Evolutionary conservation across 495 filamentous ascomycete species (phyloP), one percentile per base, ranked within the genome.

Genomic region (Rhizodiscina lignyota): DNA sequence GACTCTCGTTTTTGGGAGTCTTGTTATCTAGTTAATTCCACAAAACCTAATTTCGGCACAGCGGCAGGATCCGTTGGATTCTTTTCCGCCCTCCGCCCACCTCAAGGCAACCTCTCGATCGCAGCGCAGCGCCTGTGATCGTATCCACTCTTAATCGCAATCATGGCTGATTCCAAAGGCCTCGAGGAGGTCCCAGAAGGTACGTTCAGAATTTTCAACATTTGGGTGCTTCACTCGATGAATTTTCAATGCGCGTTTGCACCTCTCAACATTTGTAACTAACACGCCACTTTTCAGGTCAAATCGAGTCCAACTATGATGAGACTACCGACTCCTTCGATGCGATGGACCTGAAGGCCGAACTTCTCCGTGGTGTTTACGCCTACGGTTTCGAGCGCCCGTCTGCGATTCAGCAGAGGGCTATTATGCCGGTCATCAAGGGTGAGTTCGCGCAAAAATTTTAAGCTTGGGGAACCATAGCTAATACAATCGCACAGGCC

Each of bases 261-360:
- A 8, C 24, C 24, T 21, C 34, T 32, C n/a, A 2, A n/a, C n/a
- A n/a, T n/a, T n/a, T n/a, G n/a, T 40, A 18, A 44, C 45, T 49
- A 39, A 51, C 40, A 3, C 18, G 16, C 21, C 11, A 35, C 33
- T 30, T 33, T 52, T 54, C 63, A 92, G 91, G 81, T 57, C 81
- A 86, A 67, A 96, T 99, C 68, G 89, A 96, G 68, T 94, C 86
- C 53, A 99, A 96, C 81, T 99, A 99, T 66, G 89, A 99, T 74
- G 91, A 99, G 73, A 83, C 87, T 51, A 89, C 86, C 59, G 89
- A 99, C 63, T 92, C 85, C 39, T 97, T 97, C 62, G 89, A 97
- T 64, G 70, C 84, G 43, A 97, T 97, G 89, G 76, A 78, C 63
- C 71, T 97, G 52, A 93, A 91, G 72, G 49, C 79, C 32, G 89